Base-by-base conservation (phyloP, 192 early-diverging fungal species). In the Coemansia reversa region DNA sequence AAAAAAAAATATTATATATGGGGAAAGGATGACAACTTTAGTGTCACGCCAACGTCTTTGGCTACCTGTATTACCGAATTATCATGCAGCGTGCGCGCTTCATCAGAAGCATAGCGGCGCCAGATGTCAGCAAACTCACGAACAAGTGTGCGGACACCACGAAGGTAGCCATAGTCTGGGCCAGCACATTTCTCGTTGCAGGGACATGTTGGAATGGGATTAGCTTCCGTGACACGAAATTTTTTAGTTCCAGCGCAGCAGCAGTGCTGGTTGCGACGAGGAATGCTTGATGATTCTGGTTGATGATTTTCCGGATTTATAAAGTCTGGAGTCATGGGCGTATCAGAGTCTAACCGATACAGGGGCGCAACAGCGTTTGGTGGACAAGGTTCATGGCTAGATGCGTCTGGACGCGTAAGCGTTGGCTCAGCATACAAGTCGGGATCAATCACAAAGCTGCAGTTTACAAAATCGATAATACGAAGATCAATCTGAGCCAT, bases 401-500 rank as follows among this genome's bases (percentile, higher is more conserved):
- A 70, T 16, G 70, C 70, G 27, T 84, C 57, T 18, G 76, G 75
- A 39, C 72, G 76, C 35, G 52, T 57, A 23, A 83, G 63, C 8
- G 76, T 79, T 4, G 76, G 74, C 32, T 74, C 69, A 0, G 73
- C 70, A 47, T 69, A 70, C 39, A 72, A 55, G 28, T 89, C 84
- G 24, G 83, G 85, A 51, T 84, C 82, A 29, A 74, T 51, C n/a
- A 76, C 76, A 74, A 76, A 83, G 63, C 93, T 86, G 65, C 93
- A 94, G 62, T 98, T 90, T 9, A 94, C 93, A 81, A 99, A 99
- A 69, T 99, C 97, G 65, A 99, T 99, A 76, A 99, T 94, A 50
- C 90, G 88, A 29, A 99, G 72, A 63, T 95, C 89, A 7, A 92
- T 90, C 24, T 85, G 83, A 16, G 63, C 64, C 7, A 64, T 51